Conservation (phyloP, 73 alveolate genomes). For the Tetrahymena thermophila region DNA sequence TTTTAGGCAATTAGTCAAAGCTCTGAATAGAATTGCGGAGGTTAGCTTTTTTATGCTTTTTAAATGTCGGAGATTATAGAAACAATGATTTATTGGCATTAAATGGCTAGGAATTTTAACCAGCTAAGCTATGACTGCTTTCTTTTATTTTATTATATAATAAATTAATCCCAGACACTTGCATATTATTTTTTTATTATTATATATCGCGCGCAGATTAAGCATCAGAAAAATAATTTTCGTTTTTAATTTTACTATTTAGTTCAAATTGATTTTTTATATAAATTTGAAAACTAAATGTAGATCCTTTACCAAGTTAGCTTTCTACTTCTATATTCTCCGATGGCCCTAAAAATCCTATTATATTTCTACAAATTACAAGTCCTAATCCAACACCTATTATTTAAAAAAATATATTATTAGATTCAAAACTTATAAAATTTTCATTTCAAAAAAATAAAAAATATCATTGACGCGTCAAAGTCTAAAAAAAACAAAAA, state of each 20-base stretch:
- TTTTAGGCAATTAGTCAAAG: background rate
- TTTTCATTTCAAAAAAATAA: too few species aligned
- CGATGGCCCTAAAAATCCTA: background rate
- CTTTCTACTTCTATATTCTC: background rate
- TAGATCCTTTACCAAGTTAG: background rate
- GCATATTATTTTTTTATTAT: background rate
- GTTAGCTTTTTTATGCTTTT: background rate
- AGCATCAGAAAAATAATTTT: background rate
- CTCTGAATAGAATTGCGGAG: background rate
- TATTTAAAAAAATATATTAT: background rate
- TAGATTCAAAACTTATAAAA: background rate
- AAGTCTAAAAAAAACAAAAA: too few species aligned
- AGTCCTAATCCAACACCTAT: background rate
- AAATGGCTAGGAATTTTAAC: background rate
- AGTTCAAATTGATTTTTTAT: background rate
- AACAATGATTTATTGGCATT: background rate
- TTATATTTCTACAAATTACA: background rate
- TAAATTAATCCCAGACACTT: background rate
- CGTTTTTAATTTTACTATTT: background rate
- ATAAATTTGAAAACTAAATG: background rate
- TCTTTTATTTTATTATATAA: background rate
- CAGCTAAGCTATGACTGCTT: background rate
- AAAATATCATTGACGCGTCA: too few species aligned
- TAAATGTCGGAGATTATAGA: background rate
- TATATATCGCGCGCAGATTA: background rate